A percentile compares a stretch with the other conserved stretches of the same genome.
Evolutionary conservation across 352 stramenopile species (phyloP).

Genomic region (Globisporangium heterothallicum): DNA sequence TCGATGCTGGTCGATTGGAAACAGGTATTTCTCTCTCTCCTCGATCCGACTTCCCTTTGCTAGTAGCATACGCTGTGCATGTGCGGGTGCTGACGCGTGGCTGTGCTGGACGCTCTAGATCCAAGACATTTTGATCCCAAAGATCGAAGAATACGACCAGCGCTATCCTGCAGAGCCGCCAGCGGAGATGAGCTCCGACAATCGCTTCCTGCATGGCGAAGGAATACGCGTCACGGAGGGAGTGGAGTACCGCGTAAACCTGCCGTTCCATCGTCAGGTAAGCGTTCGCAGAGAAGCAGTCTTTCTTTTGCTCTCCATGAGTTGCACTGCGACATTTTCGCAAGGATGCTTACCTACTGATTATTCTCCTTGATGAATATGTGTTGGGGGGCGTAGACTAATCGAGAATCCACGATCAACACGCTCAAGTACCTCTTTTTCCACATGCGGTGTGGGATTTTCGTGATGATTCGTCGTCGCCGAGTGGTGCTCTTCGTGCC

Average conservation of each 20-base stretch:
- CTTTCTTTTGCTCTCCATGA: too few relatives aligned
- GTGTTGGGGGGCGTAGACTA: conserved; percentile 28
- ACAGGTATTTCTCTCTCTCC: conserved; percentile 20
- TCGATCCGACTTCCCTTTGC: too few relatives aligned
- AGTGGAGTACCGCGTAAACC: conserved; percentile 83
- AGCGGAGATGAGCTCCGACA: conserved; percentile 31
- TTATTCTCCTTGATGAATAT: not conserved
- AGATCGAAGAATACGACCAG: conserved; percentile 72
- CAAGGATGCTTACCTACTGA: not conserved
- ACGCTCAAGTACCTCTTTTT: conserved; percentile 98
- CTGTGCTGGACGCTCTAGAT: conserved; percentile 21
- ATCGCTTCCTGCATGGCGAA: conserved; percentile 62
- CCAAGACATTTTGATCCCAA: conserved; percentile 61
- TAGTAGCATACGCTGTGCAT: not conserved
- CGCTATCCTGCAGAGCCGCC: conserved; percentile 45
- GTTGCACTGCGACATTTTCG: not conserved
- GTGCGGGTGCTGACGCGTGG: not conserved
- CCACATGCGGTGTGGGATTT: conserved; percentile 98
- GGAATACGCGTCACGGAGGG: conserved; percentile 43
- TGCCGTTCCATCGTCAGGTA: conserved; percentile 89
- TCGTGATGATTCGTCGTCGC: conserved; percentile 96
- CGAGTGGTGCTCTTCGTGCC: conserved; percentile 96
- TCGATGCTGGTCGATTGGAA: conserved; percentile 90
- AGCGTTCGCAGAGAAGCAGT: too few relatives aligned
- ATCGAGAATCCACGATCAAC: conserved; percentile 88